Percentiles rank a stretch among this genome's conserved stretches.
Conservation (phyloP, 1,284 basidiomycete species). For the Rhodofomes roseus region DNA sequence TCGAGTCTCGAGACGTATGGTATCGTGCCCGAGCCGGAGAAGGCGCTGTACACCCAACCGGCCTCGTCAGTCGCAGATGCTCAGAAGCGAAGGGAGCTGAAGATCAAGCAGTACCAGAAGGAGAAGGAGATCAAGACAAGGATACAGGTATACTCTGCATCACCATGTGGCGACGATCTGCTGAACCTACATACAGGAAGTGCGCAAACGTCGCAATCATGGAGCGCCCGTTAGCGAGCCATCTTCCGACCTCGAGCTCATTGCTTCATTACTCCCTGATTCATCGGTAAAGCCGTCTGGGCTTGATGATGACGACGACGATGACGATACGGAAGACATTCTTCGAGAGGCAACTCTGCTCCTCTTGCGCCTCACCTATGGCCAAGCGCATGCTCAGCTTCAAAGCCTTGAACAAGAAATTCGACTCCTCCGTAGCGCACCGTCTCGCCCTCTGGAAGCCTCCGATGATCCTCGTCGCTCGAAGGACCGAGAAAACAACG, state of each 20-base stretch:
- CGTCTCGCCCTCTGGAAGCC: conserved; percentile 30
- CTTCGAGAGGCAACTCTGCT: conserved; percentile 66
- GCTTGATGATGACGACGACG: conserved; percentile 51
- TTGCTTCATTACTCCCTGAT: conserved; percentile 54
- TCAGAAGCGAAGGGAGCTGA: conserved; percentile 71
- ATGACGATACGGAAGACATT: conserved; percentile 58
- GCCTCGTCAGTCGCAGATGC: conserved; percentile 55
- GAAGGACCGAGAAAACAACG: conserved; percentile 42
- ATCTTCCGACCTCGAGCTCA: conserved; percentile 52
- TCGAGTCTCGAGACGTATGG: conserved; percentile 63
- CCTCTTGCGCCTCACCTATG: conserved; percentile 71
- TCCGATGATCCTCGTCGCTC: conserved; percentile 33
- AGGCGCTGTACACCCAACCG: conserved; percentile 46
- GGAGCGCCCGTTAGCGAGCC: conserved; percentile 27
- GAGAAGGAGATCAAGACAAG: conserved; percentile 75
- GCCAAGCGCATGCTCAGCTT: conserved; percentile 66
- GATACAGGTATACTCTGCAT: conserved; percentile 51
- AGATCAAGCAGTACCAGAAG: conserved; percentile 83
- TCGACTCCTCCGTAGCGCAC: conserved; percentile 63
- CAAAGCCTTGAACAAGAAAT: conserved; percentile 73
- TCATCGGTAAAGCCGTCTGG: conserved; percentile 28
- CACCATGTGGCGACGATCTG: background rate
- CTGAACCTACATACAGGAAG: conserved; percentile 33
- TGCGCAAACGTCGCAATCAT: conserved; percentile 51
- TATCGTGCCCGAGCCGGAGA: conserved; percentile 64